Conservation (phyloP, 345 rosid species). For the Murraya paniculata region DNA sequence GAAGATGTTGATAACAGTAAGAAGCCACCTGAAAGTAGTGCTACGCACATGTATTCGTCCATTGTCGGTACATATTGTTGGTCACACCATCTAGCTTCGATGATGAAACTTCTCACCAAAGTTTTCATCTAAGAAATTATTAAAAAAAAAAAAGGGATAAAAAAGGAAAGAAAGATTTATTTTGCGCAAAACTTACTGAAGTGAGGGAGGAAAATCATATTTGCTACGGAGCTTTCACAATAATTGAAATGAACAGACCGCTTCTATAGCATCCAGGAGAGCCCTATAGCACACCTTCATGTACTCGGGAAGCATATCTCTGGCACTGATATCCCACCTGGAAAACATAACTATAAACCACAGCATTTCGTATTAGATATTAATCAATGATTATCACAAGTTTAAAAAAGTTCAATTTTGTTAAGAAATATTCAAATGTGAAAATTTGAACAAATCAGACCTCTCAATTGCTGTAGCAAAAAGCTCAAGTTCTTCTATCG, state of each 20-base stretch:
- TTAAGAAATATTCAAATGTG: too few species aligned
- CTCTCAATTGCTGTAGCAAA: slow-evolving; percentile 25
- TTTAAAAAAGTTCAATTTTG: too few species aligned
- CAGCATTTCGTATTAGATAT: too few species aligned
- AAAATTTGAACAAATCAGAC: background rate
- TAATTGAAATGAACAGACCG: slow-evolving; percentile 11
- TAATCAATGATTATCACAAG: too few species aligned
- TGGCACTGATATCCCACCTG: background rate
- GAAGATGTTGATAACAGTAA: slow-evolving; percentile 10
- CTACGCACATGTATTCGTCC: slow-evolving; percentile 30
- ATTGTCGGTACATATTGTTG: slow-evolving; percentile 16
- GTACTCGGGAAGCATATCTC: background rate
- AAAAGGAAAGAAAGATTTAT: too few species aligned
- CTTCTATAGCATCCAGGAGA: slow-evolving; percentile 18
- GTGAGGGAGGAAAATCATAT: too few species aligned
- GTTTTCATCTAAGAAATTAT: slow-evolving; percentile 21
- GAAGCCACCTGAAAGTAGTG: slow-evolving; percentile 10
- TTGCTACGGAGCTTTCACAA: too few species aligned
- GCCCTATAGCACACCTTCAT: slow-evolving; percentile 15
- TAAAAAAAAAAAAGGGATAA: too few species aligned
- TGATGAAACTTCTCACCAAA: slow-evolving; percentile 14
- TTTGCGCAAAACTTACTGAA: too few species aligned
- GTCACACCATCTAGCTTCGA: slow-evolving; percentile 32
- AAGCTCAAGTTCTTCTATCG: slow-evolving; percentile 26
- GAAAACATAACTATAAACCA: background rate